Conservation (phyloP, 2,329 filamentous ascomycete genomes). For the Neonectria neomacrospora region DNA sequence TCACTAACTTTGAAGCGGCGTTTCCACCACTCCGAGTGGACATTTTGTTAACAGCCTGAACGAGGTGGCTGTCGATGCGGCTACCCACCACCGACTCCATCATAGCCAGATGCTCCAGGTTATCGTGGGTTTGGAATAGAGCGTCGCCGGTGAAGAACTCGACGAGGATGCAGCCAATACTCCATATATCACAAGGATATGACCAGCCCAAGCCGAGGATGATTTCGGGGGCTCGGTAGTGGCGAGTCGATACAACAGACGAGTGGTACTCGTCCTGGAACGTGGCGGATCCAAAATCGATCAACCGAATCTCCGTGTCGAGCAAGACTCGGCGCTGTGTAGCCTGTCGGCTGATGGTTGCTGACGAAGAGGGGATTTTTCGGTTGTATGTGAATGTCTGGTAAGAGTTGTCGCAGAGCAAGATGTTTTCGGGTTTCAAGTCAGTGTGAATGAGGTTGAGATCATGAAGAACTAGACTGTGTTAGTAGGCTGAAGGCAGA, state of each 20-base stretch:
- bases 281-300: constrained; percentile 78
- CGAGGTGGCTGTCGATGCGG: constrained; percentile 68
- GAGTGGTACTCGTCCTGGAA: constrained; percentile 80
- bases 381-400: constrained; percentile 78
- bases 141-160: constrained; percentile 79
- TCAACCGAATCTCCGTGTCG: constrained; percentile 75
- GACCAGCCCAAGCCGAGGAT: constrained; percentile 78
- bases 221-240: constrained; percentile 77
- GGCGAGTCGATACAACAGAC: constrained; percentile 75
- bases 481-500: constrained; percentile 28
- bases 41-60: constrained; percentile 62
- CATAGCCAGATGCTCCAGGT: constrained; percentile 79
- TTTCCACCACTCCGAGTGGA: constrained; percentile 67
- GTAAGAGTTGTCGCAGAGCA: constrained; percentile 72
- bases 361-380: constrained; percentile 74
- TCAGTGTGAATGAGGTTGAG: constrained; percentile 96
- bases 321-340: constrained; percentile 72
- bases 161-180: constrained; percentile 77
- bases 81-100: constrained; percentile 75
- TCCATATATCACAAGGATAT: constrained; percentile 79
- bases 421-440: constrained; percentile 76
- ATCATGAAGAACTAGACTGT: constrained; percentile 82
- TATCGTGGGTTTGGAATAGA: constrained; percentile 78
- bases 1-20: constrained; percentile 70
- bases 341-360: constrained; percentile 68